Conservation (phyloP, 1,139 yeast species). For the Lodderomyces orthopsilosis region DNA sequence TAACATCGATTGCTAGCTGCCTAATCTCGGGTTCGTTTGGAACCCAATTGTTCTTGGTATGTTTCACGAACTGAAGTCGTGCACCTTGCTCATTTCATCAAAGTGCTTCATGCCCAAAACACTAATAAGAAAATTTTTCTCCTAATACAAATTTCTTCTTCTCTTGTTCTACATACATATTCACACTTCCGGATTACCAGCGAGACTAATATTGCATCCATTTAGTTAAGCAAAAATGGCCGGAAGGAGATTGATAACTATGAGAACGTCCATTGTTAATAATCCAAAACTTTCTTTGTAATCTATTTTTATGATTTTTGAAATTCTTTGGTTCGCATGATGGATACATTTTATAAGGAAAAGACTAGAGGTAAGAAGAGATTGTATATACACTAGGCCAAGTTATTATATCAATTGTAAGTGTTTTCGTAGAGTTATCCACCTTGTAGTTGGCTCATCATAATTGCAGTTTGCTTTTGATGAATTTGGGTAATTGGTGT, state of each 20-base stretch:
- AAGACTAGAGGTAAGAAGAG: not conserved
- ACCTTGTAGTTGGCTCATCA: too few species aligned
- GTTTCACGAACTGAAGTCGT: too few species aligned
- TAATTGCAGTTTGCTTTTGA: too few species aligned
- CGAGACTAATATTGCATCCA: slow-evolving; percentile 38
- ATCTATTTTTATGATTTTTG: slow-evolving; percentile 6
- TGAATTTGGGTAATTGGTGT: too few species aligned
- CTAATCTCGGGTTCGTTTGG: too few species aligned
- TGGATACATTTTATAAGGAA: slow-evolving; percentile 30
- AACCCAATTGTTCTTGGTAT: too few species aligned
- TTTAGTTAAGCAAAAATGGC: slow-evolving; percentile 53
- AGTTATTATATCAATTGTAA: too few species aligned
- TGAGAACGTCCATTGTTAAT: slow-evolving; percentile 30
- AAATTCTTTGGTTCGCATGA: slow-evolving; percentile 43
- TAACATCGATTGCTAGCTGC: too few species aligned
- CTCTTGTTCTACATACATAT: slow-evolving; percentile 27
- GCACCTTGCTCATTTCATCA: too few species aligned
- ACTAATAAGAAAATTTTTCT: slow-evolving; percentile 5
- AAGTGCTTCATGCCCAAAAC: not conserved
- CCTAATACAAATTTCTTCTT: too few species aligned
- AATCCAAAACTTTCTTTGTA: slow-evolving; percentile 22
- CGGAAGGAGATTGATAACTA: slow-evolving; percentile 40
- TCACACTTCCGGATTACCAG: slow-evolving; percentile 51
- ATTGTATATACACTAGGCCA: too few species aligned
- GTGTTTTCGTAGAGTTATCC: too few species aligned